Base-by-base conservation (phyloP, 305 asterid species). In the Solanum aculeatissimum region DNA sequence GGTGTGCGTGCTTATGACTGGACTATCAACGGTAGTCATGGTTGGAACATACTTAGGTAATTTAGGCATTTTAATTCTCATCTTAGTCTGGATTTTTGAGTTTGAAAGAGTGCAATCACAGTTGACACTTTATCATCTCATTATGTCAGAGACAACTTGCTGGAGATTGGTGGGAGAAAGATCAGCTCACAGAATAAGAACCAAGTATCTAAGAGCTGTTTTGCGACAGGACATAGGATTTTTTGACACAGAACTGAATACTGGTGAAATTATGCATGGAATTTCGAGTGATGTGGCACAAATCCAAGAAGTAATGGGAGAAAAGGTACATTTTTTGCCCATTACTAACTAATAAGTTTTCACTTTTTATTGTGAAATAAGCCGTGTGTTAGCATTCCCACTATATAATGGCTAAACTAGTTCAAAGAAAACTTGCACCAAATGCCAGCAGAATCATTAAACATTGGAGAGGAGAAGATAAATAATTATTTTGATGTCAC, bases 231-330 rank as follows among this genome's bases (percentile, higher is more conserved):
- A 95, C 74, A 87, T 94, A 25, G 93, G 91, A 25, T 95, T 89
- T 87, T 95, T 95, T n/a, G 98, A 94, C 89, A 95, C 93, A 13
- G 90, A 92, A 68, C 81, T 95, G 23, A 92, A 90, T 71, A 94
- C 98, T 0, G 86, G 96, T 77, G 98, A 94, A 85, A 90, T 95
- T 43, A 95, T 95, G 98, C 98, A 95, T 85, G 98, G 98, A 83
- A 95, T 95, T 85, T 93, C 98, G 18, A 94, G 97, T 62, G 98
- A 95, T 80, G 98, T 95, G 69, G 98, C 98, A 80, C 97, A 93
- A 85, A 95, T 95, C 81, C 98, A 95, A 89, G 98, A 94, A 93
- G 96, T 95, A 53, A 93, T 94, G 97, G 94, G 97, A 51, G 98
- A 95, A 69, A 95, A 95, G 98, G 98, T 95, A 78, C 19, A 18